Conservation (phyloP, 2,329 filamentous ascomycete species). For the Sclerotinia trifoliorum region DNA sequence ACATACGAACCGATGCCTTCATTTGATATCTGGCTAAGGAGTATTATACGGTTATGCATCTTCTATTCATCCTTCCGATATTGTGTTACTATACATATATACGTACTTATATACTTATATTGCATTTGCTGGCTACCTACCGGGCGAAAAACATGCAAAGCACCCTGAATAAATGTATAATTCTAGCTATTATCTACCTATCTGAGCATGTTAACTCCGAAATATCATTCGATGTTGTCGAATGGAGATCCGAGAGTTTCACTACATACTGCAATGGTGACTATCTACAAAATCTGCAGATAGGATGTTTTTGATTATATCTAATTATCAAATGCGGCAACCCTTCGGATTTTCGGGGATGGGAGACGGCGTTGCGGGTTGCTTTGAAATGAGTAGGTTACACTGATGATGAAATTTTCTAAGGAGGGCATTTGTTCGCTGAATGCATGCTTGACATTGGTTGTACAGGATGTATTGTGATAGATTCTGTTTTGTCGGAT, state of each 20-base stretch:
- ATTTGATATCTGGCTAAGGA: background rate
- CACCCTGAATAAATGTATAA: background rate
- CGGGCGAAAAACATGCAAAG: slow-evolving; percentile 1
- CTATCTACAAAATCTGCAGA: background rate
- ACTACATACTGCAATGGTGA: slow-evolving; percentile 8
- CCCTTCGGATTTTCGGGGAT: background rate
- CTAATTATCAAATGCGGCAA: background rate
- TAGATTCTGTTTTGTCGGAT: too few species aligned
- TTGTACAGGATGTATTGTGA: background rate
- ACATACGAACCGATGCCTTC: background rate
- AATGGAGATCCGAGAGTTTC: background rate
- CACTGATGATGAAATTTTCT: background rate
- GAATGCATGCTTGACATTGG: background rate
- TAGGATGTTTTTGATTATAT: background rate
- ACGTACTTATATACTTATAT: background rate
- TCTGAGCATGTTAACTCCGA: background rate
- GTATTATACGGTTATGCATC: slow-evolving; percentile 5
- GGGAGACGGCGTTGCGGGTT: background rate
- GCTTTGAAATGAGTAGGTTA: background rate
- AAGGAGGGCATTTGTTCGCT: background rate
- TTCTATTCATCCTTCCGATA: slow-evolving; percentile 13
- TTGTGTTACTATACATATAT: background rate
- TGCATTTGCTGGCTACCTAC: background rate
- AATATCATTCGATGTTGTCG: background rate
- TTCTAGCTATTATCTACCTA: too few species aligned